Percentiles rank a stretch among this genome's conserved stretches.
Conservation (phyloP, 2,329 filamentous ascomycete genomes). For the Drechslerella coelobrocha region DNA sequence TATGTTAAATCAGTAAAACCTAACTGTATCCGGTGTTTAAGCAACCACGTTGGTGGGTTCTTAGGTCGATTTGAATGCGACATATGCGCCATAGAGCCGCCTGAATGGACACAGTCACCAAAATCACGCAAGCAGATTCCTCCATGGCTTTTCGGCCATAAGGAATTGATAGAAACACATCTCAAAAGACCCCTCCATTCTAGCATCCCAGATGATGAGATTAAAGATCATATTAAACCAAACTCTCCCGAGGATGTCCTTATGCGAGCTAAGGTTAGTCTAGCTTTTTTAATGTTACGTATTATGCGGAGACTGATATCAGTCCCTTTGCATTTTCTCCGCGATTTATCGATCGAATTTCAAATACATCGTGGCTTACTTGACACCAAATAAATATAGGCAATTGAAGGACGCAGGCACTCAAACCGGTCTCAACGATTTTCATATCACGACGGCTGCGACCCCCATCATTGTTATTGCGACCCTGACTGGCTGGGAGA, state of each 20-base stretch:
- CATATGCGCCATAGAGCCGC: slow-evolving; percentile 2
- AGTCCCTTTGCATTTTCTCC: no score
- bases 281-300: not conserved
- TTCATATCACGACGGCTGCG: no score
- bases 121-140: slow-evolving; percentile 11
- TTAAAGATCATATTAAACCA: not conserved
- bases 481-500: no score
- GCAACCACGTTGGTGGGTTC: slow-evolving; percentile 8
- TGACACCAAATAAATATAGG: no score
- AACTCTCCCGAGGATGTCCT: slow-evolving; percentile 15
- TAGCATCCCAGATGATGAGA: not conserved
- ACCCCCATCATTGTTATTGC: no score
- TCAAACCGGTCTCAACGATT: no score
- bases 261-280: slow-evolving; percentile 5
- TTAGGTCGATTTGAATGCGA: slow-evolving; percentile 21
- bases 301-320: no score
- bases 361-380: no score
- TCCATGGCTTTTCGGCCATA: not conserved
- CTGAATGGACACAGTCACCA: not conserved
- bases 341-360: no score
- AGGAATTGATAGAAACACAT: not conserved
- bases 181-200: slow-evolving; percentile 1
- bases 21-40: not conserved
- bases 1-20: no score
- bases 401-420: no score